Conservation (phyloP, 2,329 filamentous ascomycete species). For the Pseudogymnoascus sp. region DNA sequence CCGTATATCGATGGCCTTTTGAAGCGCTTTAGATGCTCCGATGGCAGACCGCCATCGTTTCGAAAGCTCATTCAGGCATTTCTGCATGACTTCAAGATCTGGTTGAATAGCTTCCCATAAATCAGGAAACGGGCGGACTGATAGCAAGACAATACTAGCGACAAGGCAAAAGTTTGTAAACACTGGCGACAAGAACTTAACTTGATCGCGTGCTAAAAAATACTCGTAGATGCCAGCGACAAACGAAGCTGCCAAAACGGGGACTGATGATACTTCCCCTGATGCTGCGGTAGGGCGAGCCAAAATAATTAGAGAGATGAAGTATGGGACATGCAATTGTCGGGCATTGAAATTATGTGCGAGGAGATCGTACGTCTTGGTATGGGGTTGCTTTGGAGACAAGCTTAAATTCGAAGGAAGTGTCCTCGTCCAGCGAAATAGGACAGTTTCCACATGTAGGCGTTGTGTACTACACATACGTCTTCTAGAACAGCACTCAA, state of each 20-base stretch:
- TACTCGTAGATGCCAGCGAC: conserved; percentile 37
- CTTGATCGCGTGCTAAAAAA: conserved; percentile 35
- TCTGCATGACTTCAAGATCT: not conserved
- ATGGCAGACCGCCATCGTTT: not conserved
- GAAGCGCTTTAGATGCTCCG: not conserved
- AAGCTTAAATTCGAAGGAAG: conserved; percentile 25
- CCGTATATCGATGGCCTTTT: not conserved
- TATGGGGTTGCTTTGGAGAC: conserved; percentile 11
- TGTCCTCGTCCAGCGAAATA: conserved; percentile 32
- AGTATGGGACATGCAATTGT: conserved; percentile 33
- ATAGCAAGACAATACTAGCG: conserved; percentile 18
- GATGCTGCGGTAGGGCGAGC: conserved; percentile 25
- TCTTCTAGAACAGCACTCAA: not conserved
- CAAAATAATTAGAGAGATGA: conserved; percentile 33
- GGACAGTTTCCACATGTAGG: conserved; percentile 1
- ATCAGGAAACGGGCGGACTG: not conserved
- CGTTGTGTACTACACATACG: not conserved
- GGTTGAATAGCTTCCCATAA: not conserved
- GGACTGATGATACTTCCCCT: conserved; percentile 27
- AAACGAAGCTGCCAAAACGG: conserved; percentile 34
- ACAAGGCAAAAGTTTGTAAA: conserved; percentile 37
- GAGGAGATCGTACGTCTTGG: not conserved
- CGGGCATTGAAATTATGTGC: conserved; percentile 32
- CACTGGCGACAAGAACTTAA: conserved; percentile 34
- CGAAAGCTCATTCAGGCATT: not conserved